These are phyloP conservation scores for Aeschynomene evenia DNA, from an alignment of 306 rosid genomes.

Conservation along the genomic window DNA sequence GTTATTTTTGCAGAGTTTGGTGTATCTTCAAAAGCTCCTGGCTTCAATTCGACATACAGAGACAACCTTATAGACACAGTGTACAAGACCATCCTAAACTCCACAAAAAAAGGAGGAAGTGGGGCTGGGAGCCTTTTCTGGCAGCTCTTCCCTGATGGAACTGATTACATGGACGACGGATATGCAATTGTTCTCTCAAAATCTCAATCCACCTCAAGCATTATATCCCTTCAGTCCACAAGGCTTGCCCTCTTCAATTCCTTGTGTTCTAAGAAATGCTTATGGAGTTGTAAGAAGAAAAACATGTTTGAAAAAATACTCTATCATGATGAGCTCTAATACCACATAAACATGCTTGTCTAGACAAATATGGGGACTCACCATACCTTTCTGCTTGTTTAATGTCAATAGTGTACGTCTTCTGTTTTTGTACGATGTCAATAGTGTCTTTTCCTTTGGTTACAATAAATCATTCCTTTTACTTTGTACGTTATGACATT, in stretches of 20 bases:
- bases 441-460: not conserved
- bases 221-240: slow-evolving; percentile 73
- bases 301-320: slow-evolving; percentile 33
- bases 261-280: slow-evolving; percentile 74
- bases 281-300: slow-evolving; percentile 82
- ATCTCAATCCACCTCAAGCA: slow-evolving; percentile 67
- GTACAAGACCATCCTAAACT: slow-evolving; percentile 65
- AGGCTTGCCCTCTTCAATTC: slow-evolving; percentile 75
- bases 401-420: not conserved
- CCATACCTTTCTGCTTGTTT: slow-evolving; percentile 16
- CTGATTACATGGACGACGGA: slow-evolving; percentile 95
- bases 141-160: slow-evolving; percentile 96
- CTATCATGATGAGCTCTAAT: slow-evolving; percentile 48
- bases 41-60: slow-evolving; percentile 73
- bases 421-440: not conserved
- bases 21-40: slow-evolving; percentile 74
- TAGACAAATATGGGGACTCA: not conserved
- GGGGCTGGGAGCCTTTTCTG: slow-evolving; percentile 91
- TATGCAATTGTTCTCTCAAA: slow-evolving; percentile 78
- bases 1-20: slow-evolving; percentile 85
- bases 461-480: slow-evolving; percentile 19
- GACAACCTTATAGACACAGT: slow-evolving; percentile 55
- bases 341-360: slow-evolving; percentile 9
- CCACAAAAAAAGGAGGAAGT: slow-evolving; percentile 86
- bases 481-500: slow-evolving; percentile 18